Conservation (phyloP, 495 filamentous ascomycete genomes). For the Tetracladium setigerum region DNA sequence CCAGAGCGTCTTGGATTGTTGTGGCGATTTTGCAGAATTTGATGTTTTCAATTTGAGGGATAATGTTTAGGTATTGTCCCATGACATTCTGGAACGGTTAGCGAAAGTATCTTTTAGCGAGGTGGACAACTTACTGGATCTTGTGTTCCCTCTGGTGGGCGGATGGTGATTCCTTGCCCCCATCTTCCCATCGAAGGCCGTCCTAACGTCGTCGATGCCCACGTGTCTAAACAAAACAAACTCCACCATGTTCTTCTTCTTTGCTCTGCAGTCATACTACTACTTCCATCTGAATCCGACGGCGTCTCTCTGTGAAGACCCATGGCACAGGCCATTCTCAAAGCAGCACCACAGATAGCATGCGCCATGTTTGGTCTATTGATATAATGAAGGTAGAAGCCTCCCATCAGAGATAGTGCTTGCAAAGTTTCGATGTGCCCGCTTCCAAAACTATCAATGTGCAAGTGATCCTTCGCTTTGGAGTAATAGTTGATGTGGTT, state of each 20-base stretch:
- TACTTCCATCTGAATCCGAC: constrained; percentile 38
- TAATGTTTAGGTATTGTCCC: constrained; percentile 52
- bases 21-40: constrained; percentile 76
- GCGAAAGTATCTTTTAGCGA: too few relatives aligned
- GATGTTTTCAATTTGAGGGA: constrained; percentile 69
- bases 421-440: constrained; percentile 66
- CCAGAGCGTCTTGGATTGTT: constrained; percentile 67
- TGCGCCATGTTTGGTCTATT: constrained; percentile 73
- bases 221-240: constrained; percentile 72
- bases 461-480: constrained; percentile 59
- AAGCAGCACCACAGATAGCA: constrained; percentile 54
- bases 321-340: constrained; percentile 63
- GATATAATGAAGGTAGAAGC: constrained; percentile 74
- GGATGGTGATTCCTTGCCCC: constrained; percentile 66
- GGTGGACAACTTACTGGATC: constrained; percentile 15
- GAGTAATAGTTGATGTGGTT: constrained; percentile 68
- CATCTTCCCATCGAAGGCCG: constrained; percentile 69
- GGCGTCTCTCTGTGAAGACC: constrained; percentile 69
- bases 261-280: constrained; percentile 49
- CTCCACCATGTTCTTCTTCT: constrained; percentile 74
- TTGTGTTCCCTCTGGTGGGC: constrained; percentile 42
- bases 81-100: constrained; percentile 30
- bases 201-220: constrained; percentile 70
- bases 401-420: constrained; percentile 61
- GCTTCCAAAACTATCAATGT: constrained; percentile 59